Evolutionary conservation across 1,284 basidiomycete genomes (phyloP).

Genomic region (Puccinia novopanici): DNA sequence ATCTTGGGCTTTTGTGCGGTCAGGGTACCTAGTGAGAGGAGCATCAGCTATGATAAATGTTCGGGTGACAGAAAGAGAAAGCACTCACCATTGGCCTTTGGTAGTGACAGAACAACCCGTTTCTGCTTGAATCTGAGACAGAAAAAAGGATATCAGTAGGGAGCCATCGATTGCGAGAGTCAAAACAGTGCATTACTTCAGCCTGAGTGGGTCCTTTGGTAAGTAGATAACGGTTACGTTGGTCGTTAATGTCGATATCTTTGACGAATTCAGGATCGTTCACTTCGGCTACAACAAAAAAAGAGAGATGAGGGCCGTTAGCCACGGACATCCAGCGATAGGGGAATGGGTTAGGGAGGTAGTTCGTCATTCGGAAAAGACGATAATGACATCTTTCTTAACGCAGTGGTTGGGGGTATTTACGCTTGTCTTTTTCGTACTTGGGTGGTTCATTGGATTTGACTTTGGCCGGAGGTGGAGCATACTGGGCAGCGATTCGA

Average conservation of each 20-base stretch:
- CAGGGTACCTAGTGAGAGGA: slow-evolving; percentile 63
- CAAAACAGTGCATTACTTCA: slow-evolving; percentile 61
- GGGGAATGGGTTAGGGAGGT: neutral
- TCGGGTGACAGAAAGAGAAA: neutral
- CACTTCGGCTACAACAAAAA: slow-evolving; percentile 26
- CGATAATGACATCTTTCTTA: neutral
- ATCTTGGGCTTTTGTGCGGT: slow-evolving; percentile 80
- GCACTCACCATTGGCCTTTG: slow-evolving; percentile 77
- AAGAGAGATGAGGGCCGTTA: neutral
- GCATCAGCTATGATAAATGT: too few species aligned
- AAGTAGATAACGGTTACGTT: slow-evolving; percentile 89
- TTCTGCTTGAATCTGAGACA: slow-evolving; percentile 71
- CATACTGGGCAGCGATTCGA: slow-evolving; percentile 49
- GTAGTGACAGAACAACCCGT: slow-evolving; percentile 87
- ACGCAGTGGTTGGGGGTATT: neutral
- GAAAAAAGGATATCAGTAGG: neutral
- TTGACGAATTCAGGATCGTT: slow-evolving; percentile 69
- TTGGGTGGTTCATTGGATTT: slow-evolving; percentile 43
- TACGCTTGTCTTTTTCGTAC: slow-evolving; percentile 51
- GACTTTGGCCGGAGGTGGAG: slow-evolving; percentile 26
- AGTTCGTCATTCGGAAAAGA: neutral
- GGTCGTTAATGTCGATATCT: slow-evolving; percentile 96
- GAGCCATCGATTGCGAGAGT: neutral
- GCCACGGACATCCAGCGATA: neutral
- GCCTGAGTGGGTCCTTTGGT: slow-evolving; percentile 94